These are phyloP conservation scores for Fusarium torreyae DNA, from an alignment of 2,329 filamentous ascomycete species.

Conservation along the genomic window DNA sequence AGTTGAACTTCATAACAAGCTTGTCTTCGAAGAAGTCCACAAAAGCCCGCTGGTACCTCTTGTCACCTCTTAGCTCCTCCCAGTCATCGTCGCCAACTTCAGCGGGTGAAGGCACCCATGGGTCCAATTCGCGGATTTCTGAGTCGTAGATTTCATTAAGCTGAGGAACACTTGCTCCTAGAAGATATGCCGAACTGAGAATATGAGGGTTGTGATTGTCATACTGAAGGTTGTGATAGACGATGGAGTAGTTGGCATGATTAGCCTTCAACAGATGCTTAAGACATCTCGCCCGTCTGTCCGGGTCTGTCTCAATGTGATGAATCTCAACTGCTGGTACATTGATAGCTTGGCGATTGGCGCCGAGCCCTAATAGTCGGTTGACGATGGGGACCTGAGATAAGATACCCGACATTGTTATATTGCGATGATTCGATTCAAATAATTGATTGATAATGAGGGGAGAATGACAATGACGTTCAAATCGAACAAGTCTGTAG, in stretches of 20 bases:
- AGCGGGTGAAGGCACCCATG: conserved; percentile 86
- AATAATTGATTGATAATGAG: conserved; percentile 27
- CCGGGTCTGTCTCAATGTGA: conserved; percentile 83
- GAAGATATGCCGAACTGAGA: conserved; percentile 86
- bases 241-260: conserved; percentile 88
- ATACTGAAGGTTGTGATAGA: conserved; percentile 81
- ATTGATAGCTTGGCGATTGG: conserved; percentile 60
- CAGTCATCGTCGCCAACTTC: conserved; percentile 90
- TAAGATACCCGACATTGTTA: conserved; percentile 54
- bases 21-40: conserved; percentile 97
- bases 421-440: conserved; percentile 8
- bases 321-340: conserved; percentile 81
- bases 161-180: conserved; percentile 81
- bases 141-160: conserved; percentile 86
- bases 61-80: conserved; percentile 85
- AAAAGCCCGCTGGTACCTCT: conserved; percentile 88
- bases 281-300: conserved; percentile 84
- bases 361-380: conserved; percentile 45
- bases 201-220: conserved; percentile 90
- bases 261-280: conserved; percentile 94
- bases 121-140: conserved; percentile 79
- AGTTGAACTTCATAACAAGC: conserved; percentile 78
- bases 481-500: conserved; percentile 17
- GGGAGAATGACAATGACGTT: conserved; percentile 45
- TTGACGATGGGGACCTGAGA: conserved; percentile 54